Percentiles rank a stretch among this genome's conserved stretches.
These are phyloP conservation scores for Backusella macrospora DNA, from an alignment of 192 early-diverging fungal species.

Conservation along the genomic window DNA sequence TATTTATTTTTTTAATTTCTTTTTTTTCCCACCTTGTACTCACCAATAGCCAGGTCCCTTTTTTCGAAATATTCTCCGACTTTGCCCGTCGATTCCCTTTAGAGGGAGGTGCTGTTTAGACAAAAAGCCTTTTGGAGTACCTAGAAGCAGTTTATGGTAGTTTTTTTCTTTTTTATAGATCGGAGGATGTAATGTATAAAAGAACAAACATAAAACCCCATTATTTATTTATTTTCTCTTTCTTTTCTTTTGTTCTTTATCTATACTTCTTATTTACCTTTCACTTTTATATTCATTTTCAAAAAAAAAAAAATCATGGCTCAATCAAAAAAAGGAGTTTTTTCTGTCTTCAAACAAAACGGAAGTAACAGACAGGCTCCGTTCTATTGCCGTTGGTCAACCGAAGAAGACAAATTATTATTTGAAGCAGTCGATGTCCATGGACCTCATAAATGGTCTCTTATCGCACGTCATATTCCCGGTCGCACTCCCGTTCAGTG, in stretches of 20 bases:
- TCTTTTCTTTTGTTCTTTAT: slow-evolving; percentile 13
- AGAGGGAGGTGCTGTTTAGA: slow-evolving; percentile 7
- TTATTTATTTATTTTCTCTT: slow-evolving; percentile 7
- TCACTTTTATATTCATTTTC: slow-evolving; percentile 1
- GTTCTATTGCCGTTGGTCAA: slow-evolving; percentile 41
- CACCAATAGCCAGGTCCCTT: neutral
- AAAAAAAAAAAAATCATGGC: neutral
- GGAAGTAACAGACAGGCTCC: slow-evolving; percentile 10
- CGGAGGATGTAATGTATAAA: slow-evolving; percentile 1
- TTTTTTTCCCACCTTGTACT: slow-evolving; percentile 12
- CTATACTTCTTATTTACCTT: neutral
- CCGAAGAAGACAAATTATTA: slow-evolving; percentile 45
- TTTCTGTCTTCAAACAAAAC: slow-evolving; percentile 25
- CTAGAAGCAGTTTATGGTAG: slow-evolving; percentile 4
- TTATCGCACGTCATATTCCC: slow-evolving; percentile 45
- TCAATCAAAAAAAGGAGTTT: slow-evolving; percentile 14
- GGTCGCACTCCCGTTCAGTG: slow-evolving; percentile 53
- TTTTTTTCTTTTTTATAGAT: slow-evolving; percentile 25
- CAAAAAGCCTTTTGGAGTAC: slow-evolving; percentile 15
- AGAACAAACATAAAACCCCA: neutral
- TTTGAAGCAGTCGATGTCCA: slow-evolving; percentile 41
- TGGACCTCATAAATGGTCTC: slow-evolving; percentile 50
- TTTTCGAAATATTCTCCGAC: slow-evolving; percentile 11
- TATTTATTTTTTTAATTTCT: neutral
- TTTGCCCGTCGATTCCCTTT: slow-evolving; percentile 14